Percentiles rank a stretch among this genome's conserved stretches.
Conservation (phyloP, 148 eudicot species). For the Vaccinium myrtillus region DNA sequence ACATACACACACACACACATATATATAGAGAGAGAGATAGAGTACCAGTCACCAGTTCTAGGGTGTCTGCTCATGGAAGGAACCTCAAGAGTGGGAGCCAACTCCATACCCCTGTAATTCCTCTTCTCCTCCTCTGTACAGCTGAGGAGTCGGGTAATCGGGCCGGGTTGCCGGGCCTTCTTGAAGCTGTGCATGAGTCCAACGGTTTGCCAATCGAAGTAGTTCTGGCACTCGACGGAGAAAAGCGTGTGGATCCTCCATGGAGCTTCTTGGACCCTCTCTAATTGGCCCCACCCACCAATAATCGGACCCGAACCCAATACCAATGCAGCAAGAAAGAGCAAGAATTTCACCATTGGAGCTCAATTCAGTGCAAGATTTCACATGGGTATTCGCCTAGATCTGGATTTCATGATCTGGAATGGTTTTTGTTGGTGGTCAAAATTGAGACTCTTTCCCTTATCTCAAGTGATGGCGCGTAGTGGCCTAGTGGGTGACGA, state of each 20-base stretch:
- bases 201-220: conserved; percentile 98
- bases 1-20: not conserved
- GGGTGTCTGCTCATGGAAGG: conserved; percentile 97
- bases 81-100: conserved; percentile 94
- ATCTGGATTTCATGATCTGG: conserved; percentile 26
- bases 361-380: conserved; percentile 14
- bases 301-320: conserved; percentile 29
- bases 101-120: conserved; percentile 68
- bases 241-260: conserved; percentile 90
- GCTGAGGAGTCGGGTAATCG: conserved; percentile 88
- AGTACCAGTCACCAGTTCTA: conserved; percentile 89
- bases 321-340: conserved; percentile 19
- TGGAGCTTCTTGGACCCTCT: conserved; percentile 34
- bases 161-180: conserved; percentile 86
- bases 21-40: not conserved
- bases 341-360: conserved; percentile 33
- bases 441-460: not conserved
- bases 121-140: conserved; percentile 84
- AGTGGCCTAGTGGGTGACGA: not conserved
- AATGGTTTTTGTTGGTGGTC: not conserved
- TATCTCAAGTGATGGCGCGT: not conserved
- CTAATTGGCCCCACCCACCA: conserved; percentile 26
- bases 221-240: conserved; percentile 92
- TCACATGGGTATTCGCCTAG: conserved; percentile 23
- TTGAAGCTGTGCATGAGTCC: conserved; percentile 84